These are phyloP conservation scores for Tricladium varicosporioides DNA, from an alignment of 2,329 filamentous ascomycete species.

Conservation along the genomic window DNA sequence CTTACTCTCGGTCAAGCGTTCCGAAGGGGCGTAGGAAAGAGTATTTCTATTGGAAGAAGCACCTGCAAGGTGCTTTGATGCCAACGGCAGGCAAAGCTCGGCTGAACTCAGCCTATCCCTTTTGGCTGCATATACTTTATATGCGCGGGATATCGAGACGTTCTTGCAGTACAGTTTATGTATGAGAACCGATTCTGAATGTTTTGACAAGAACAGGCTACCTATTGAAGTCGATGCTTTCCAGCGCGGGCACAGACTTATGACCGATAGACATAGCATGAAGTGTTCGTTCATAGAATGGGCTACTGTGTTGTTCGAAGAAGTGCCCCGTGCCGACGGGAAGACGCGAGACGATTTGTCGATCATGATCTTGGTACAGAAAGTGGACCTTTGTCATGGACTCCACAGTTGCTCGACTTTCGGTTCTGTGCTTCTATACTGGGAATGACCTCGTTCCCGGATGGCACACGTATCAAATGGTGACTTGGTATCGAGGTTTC, in stretches of 20 bases:
- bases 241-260: background rate
- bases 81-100: slow-evolving; percentile 8
- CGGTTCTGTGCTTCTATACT: no score
- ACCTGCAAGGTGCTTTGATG: background rate
- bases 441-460: background rate
- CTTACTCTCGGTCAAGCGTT: background rate
- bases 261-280: background rate
- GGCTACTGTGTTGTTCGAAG: background rate
- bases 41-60: slow-evolving; percentile 2
- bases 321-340: background rate
- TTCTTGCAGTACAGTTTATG: background rate
- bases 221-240: background rate
- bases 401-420: no score
- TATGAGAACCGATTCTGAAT: background rate
- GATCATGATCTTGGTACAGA: slow-evolving; percentile 5
- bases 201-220: background rate
- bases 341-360: background rate
- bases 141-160: background rate
- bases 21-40: background rate
- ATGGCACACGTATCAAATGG: background rate
- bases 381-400: background rate
- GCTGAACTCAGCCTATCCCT: background rate
- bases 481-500: background rate
- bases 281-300: background rate
- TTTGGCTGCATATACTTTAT: slow-evolving; percentile 4